phyloP scores from a whole-genome alignment of 768 basidiomycete genomes.

The Lentinula edodes region DNA sequence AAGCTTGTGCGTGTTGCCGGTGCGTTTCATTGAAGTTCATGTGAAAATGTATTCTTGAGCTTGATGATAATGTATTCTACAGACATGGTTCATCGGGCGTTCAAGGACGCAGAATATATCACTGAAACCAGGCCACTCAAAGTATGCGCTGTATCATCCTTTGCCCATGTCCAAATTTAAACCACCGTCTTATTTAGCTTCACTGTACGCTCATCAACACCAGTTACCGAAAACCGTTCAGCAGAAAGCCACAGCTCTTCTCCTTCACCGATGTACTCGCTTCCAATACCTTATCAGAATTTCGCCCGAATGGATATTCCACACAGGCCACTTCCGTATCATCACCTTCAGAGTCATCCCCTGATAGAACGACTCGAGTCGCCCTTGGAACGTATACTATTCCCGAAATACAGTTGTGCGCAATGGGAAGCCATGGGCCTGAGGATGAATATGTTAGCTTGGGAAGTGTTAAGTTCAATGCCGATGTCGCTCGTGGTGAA shows the following conservation, averaged over 20 bases:
- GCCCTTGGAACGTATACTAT: conserved; percentile 51
- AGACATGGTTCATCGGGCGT: conserved; percentile 39
- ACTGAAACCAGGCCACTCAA: conserved; percentile 45
- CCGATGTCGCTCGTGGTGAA: background rate
- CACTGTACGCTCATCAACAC: conserved; percentile 51
- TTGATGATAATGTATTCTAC: background rate
- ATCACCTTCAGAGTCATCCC: background rate
- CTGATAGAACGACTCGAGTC: conserved; percentile 22
- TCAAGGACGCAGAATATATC: conserved; percentile 36
- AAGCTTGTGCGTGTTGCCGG: conserved; percentile 1
- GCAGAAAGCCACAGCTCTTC: conserved; percentile 21
- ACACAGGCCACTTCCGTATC: background rate
- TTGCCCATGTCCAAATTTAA: background rate
- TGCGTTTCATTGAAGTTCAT: background rate
- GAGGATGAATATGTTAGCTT: conserved; percentile 59
- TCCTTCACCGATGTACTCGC: conserved; percentile 32
- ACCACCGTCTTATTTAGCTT: conserved; percentile 22
- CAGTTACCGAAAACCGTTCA: conserved; percentile 31
- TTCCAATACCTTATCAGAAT: conserved; percentile 9
- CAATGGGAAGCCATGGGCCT: conserved; percentile 63
- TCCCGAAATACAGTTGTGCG: conserved; percentile 57
- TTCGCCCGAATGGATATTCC: background rate
- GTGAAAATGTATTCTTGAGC: background rate
- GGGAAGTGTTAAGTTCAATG: conserved; percentile 18
- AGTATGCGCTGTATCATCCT: conserved; percentile 20